Evolutionary conservation across 805 yeast species (phyloP), one percentile per base, ranked within the genome.

Genomic region (Hanseniaspora guilliermondii): DNA sequence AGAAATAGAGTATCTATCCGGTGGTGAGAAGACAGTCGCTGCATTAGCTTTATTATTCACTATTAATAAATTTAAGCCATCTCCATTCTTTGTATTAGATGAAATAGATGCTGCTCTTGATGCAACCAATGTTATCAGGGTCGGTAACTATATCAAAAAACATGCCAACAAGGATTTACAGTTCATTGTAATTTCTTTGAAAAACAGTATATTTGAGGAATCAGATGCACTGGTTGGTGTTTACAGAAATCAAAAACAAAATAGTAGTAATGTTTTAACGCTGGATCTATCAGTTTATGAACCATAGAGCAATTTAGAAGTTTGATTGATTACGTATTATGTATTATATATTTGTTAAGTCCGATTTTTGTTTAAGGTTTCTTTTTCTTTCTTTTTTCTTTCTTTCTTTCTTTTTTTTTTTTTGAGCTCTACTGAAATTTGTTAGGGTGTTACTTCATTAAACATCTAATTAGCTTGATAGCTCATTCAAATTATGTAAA

Each of bases 101-200:
- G 98, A 93, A 68, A 88, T 93, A n/a, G 98, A 93, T 70, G 97
- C 98, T 0, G 97, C 97, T 0, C 75, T 93, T 56, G 98, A 93
- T 68, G 82, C 85, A 57, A 80, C 87, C 24, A 93, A 93, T 63
- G 96, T 93, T 24, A 79, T 78, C 53, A 79, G 80, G 62, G 82
- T 93, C 56, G 96, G 96, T n/a, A 80, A 79, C 56, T 93, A 89
- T 64, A 87, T 93, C 57, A 76, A 76, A 49, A 77, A 76, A 57
- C 81, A 84, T 60, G 81, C 91, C 2, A 83, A 87, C 25, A 84
- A 87, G 1, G 75, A 78, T 42, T 80, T 87, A 65, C 98, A 93
- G 64, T 87, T 91, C 62, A 87, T 93, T 65, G 96, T 93, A 45
- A 93, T 93, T 58, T 85, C 95, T 44, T 76, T 93, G 67, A 93